Evolutionary conservation across 2,329 filamentous ascomycete species (phyloP).

Genomic region (Parafenestella ontariensis): DNA sequence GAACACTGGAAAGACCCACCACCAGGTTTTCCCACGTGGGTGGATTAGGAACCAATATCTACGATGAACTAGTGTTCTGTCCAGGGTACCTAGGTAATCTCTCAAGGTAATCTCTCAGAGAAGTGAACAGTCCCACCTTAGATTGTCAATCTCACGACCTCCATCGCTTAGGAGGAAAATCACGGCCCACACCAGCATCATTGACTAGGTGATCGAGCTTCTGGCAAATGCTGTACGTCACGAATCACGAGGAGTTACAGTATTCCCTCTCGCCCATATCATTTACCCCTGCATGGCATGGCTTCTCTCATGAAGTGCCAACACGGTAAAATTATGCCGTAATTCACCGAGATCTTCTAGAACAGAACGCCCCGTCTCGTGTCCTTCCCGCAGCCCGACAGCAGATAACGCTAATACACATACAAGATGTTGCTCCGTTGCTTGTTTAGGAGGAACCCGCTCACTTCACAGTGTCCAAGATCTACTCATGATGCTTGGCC

Average conservation of each 20-base stretch:
- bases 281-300: neutral
- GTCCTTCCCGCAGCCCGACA: neutral
- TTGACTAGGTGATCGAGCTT: no score
- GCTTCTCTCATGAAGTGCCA: neutral
- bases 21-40: neutral
- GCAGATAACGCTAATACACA: neutral
- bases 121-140: neutral
- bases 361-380: neutral
- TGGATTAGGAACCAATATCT: neutral
- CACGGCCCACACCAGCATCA: no score
- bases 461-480: neutral
- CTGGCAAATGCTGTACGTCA: no score
- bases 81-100: no score
- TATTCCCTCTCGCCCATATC: neutral
- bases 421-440: neutral
- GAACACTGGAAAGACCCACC: conserved; percentile 3
- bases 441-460: neutral
- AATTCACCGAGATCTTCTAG: neutral
- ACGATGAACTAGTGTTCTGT: neutral
- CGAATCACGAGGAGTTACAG: no score
- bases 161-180: no score
- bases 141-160: neutral
- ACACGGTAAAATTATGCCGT: neutral
- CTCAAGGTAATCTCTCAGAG: no score
- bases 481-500: neutral